Conservation (phyloP, 371 early-diverging fungal genomes). For the Batkoa obscura region DNA sequence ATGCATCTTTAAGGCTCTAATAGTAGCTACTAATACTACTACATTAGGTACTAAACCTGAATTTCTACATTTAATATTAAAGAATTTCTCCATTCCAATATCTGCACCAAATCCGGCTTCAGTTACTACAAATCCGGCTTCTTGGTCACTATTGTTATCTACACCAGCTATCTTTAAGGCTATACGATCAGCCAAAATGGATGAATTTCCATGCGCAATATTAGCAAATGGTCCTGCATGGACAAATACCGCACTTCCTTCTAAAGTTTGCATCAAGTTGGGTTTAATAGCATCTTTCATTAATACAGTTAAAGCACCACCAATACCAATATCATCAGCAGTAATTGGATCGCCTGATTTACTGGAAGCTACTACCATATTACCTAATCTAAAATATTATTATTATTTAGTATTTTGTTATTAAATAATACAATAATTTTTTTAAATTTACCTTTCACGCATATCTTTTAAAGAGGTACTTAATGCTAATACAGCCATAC, state of each 20-base stretch:
- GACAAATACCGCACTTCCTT: constrained; percentile 95
- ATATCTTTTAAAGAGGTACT: constrained; percentile 74
- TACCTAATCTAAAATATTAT: constrained; percentile 33
- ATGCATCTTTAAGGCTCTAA: constrained; percentile 90
- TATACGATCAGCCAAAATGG: constrained; percentile 80
- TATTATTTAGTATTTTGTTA: not conserved
- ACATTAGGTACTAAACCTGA: constrained; percentile 74
- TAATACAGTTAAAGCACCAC: constrained; percentile 86
- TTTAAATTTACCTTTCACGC: constrained; percentile 39
- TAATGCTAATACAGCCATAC: constrained; percentile 91
- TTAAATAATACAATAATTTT: not conserved
- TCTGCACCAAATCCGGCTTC: constrained; percentile 98
- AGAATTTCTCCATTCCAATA: constrained; percentile 97
- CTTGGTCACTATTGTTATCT: constrained; percentile 26
- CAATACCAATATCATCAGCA: constrained; percentile 85
- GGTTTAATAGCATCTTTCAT: constrained; percentile 97
- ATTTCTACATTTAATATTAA: constrained; percentile 90
- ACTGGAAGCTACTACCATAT: constrained; percentile 82
- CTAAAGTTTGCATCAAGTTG: constrained; percentile 93
- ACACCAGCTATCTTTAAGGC: constrained; percentile 81
- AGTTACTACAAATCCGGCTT: constrained; percentile 82
- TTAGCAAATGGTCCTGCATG: constrained; percentile 97
- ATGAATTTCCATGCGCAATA: constrained; percentile 93
- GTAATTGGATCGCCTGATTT: constrained; percentile 70
- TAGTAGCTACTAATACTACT: constrained; percentile 92